Percentiles rank a stretch among this genome's conserved stretches.
phyloP scores from a whole-genome alignment of 148 eudicot genomes.

The Amaranthus cruentus region DNA sequence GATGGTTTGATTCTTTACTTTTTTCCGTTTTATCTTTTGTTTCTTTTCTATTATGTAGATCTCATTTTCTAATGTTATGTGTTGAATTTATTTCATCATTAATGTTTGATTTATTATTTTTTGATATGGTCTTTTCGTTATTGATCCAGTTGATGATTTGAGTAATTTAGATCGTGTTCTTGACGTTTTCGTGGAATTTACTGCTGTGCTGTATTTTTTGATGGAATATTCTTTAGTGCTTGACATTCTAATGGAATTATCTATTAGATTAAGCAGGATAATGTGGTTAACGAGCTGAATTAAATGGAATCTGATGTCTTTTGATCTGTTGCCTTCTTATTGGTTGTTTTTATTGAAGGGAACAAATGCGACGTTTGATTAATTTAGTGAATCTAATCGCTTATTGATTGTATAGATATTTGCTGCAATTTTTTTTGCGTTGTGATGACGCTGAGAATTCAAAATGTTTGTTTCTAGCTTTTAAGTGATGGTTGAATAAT shows the following conservation, averaged over 20 bases:
- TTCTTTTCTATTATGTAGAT: neutral
- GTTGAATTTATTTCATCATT: neutral
- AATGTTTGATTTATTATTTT: too few relatives aligned
- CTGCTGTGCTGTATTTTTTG: too few relatives aligned
- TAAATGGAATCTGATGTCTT: neutral
- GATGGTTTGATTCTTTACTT: conserved; percentile 29
- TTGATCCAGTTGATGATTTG: neutral
- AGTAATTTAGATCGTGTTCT: neutral
- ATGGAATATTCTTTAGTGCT: neutral
- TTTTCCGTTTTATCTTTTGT: neutral
- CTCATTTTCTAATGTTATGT: conserved; percentile 2
- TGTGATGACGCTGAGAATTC: neutral
- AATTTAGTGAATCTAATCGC: neutral
- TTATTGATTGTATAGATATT: neutral
- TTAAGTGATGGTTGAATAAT: too few relatives aligned
- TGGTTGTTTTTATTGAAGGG: too few relatives aligned
- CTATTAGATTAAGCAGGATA: too few relatives aligned
- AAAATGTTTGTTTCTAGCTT: too few relatives aligned
- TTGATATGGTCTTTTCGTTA: neutral
- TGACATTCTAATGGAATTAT: too few relatives aligned
- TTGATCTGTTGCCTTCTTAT: neutral
- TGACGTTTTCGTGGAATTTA: too few relatives aligned
- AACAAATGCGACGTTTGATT: neutral
- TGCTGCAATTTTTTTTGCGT: neutral
- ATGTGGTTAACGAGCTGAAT: neutral